Percentiles rank a stretch among this genome's conserved stretches.
These are phyloP conservation scores for Colletotrichum sp. DNA, from an alignment of 2,329 filamentous ascomycete species.

Conservation along the genomic window DNA sequence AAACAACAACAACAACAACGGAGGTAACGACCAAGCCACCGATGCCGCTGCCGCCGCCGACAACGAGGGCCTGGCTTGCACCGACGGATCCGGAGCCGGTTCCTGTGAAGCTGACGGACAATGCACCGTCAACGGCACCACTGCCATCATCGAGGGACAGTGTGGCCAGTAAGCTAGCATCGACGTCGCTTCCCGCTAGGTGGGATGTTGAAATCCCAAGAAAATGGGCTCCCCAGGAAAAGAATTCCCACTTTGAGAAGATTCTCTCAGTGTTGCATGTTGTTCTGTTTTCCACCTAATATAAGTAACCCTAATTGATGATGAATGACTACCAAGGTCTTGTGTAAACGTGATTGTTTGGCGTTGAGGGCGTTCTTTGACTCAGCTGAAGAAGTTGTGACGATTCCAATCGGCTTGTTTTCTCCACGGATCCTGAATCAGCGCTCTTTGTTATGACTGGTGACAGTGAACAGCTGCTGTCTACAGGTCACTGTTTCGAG, in stretches of 20 bases:
- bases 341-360: neutral
- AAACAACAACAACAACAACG: neutral
- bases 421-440: neutral
- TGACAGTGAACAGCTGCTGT: neutral
- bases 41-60: neutral
- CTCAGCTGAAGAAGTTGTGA: neutral
- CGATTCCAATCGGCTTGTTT: neutral
- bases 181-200: neutral
- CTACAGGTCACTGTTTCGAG: neutral
- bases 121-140: constrained; percentile 3
- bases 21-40: neutral
- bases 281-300: neutral
- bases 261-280: neutral
- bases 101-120: constrained; percentile 7
- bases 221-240: neutral
- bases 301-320: neutral
- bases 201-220: neutral
- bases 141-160: neutral
- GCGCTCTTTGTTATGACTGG: neutral
- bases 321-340: neutral
- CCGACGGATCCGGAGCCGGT: constrained; percentile 5
- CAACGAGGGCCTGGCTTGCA: constrained; percentile 8
- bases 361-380: neutral
- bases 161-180: neutral
- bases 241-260: neutral